A percentile compares a stretch with the other conserved stretches of the same genome.
Evolutionary conservation across 1,284 basidiomycete genomes (phyloP).

Genomic region (Ceratobasidium sp.): DNA sequence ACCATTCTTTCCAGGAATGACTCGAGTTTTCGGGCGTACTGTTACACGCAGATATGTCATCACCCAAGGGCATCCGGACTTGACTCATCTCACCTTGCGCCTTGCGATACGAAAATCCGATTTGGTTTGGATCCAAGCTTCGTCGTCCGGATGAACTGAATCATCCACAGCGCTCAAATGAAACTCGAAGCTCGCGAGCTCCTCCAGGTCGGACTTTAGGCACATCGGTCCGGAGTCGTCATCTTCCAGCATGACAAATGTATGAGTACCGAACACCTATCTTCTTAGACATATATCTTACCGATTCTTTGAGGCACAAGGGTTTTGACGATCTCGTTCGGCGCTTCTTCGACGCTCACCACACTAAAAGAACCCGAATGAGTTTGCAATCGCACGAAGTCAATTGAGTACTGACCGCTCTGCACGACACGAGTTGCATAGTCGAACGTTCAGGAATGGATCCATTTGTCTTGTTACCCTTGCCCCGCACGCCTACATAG

Average conservation of each 20-base stretch:
- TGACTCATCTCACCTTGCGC: too few species aligned
- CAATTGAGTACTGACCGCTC: not conserved
- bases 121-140: too few species aligned
- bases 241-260: not conserved
- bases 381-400: too few species aligned
- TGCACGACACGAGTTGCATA: slow-evolving; percentile 6
- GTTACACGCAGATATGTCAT: too few species aligned
- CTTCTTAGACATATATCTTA: not conserved
- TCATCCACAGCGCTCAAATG: too few species aligned
- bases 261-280: not conserved
- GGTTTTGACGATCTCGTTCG: not conserved
- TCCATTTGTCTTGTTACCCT: not conserved
- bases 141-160: too few species aligned
- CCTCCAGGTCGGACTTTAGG: not conserved
- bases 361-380: not conserved
- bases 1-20: not conserved
- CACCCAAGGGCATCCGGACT: too few species aligned
- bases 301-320: not conserved
- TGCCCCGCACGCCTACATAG: not conserved
- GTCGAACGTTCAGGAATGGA: slow-evolving; percentile 1
- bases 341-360: not conserved
- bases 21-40: not conserved
- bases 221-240: not conserved
- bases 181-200: not conserved
- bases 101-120: too few species aligned